Evolutionary conservation across 176 grass and related monocot genomes (phyloP), one percentile per base, ranked within the genome.

Genomic region (Typha latifolia): DNA sequence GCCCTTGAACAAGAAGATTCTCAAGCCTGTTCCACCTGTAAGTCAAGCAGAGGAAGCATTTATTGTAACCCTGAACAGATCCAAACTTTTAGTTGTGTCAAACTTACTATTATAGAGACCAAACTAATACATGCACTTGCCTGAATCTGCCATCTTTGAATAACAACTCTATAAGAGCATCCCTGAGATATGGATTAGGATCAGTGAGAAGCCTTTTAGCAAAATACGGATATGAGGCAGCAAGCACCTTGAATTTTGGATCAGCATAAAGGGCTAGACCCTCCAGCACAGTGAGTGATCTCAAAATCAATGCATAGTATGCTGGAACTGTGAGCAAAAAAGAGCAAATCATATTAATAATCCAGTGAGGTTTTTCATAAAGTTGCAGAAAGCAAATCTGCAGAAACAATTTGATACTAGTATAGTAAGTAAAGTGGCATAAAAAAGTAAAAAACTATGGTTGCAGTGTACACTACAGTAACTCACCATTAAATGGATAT

Each of bases 21-120:
- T 97, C 94, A 80, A 97, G 88, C 79, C 94, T 92, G 81, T 90
- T 97, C 94, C 94, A 97, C 78, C 94, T 97, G 77, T 73, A 83
- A 27, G 32, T 72, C n/a, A 87, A 77, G 12, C n/a, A 63, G 24
- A 67, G 12, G 14, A 12, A 51, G 12, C 37, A 73, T 21, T 31
- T 3, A 51, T 29, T 32, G 65, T 19, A 59, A 67, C 14, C 21
- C 4, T 18, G 14, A 66, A 27, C 16, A 9, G 24, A 12, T 16
- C 5, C n/a, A 57, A 57, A 20, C 52, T 20, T 19, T 32, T 12
- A 27, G 61, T 8, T 51, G 16, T 32, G 57, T 13, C 2, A 14
- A 24, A 62, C 18, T 48, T 4, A 16, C 47, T 22, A 14, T 31
- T 47, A 48, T 27, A 14, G 73, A 67, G 50, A 59, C 7, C 14